Evolutionary conservation across 2,329 filamentous ascomycete species (phyloP), one percentile per base, ranked within the genome.

Genomic region (Pseudocercospora fuligena): DNA sequence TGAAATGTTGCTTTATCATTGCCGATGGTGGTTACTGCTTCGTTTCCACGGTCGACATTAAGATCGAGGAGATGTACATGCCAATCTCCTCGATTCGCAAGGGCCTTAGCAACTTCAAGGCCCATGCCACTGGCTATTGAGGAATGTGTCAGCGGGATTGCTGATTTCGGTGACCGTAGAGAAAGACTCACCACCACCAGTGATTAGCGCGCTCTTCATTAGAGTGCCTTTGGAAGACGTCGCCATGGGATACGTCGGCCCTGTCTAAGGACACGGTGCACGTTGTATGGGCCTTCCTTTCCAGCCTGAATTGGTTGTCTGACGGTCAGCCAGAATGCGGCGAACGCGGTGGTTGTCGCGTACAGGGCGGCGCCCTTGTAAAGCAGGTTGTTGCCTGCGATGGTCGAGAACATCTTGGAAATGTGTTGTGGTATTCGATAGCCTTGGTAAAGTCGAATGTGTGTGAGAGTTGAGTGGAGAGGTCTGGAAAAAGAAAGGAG

Each of bases 41-140:
- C 60, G 29, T 64, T 40, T 31, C 61, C 61, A 53, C 64, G 36
- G 31, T 64, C 67, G 31, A 14, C 65, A 57, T 80, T 81, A 3
- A 81, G 73, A 69, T 82, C 81, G 47, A 82, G 66, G 23, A 83
- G 70, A 63, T 82, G 78, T 19, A 82, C 67, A 51, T 78, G 72
- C 79, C 80, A 83, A 27, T 75, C 72, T 57, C 76, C 76, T 36
- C 75, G 76, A 31, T 73, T 65, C 19, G 75, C 75, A 54, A 83
- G 76, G 25, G 77, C 76, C 70, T 76, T 68, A n/a, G 80, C 80
- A 53, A 82, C 79, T 19, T 78, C 77, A 25, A 83, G 75, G 57
- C 82, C 81, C 71, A 83, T 82, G 29, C 80, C 81, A 65, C 77
- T 78, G 61, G 79, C 69, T 69, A 46, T 47, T n/a, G 29, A 29